Evolutionary conservation across 345 rosid species (phyloP).

Genomic region (Microthlaspi erraticum): DNA sequence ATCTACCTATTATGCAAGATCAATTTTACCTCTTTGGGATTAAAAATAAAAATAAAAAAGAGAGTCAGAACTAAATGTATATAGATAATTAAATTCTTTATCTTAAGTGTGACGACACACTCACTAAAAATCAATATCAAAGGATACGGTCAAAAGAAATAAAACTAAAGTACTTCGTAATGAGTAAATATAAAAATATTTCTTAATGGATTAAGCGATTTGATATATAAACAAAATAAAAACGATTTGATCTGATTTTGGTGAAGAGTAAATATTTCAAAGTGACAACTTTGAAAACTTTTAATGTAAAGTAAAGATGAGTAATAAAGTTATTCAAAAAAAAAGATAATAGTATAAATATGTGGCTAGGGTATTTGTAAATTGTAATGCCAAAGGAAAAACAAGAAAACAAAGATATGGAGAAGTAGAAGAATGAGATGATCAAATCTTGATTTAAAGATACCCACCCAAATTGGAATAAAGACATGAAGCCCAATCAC

Average conservation of each 20-base stretch:
- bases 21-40: constrained; percentile 25
- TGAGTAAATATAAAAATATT: too few relatives aligned
- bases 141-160: background rate
- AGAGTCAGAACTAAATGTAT: background rate
- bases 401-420: background rate
- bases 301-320: background rate
- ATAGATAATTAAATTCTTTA: background rate
- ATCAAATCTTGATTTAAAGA: constrained; percentile 31
- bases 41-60: background rate
- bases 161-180: background rate
- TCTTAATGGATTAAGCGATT: too few relatives aligned
- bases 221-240: too few relatives aligned
- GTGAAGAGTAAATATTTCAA: background rate
- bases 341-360: background rate
- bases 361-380: constrained; percentile 23
- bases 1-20: constrained; percentile 5
- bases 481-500: constrained; percentile 33
- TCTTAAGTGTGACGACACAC: constrained; percentile 6
- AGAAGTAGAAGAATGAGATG: constrained; percentile 20
- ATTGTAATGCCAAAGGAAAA: background rate
- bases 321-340: background rate
- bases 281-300: background rate
- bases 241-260: background rate
- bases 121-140: constrained; percentile 9
- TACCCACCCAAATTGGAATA: constrained; percentile 46